Conservation (phyloP, 169 alveolate genomes). For the Nephromyces sp. region DNA sequence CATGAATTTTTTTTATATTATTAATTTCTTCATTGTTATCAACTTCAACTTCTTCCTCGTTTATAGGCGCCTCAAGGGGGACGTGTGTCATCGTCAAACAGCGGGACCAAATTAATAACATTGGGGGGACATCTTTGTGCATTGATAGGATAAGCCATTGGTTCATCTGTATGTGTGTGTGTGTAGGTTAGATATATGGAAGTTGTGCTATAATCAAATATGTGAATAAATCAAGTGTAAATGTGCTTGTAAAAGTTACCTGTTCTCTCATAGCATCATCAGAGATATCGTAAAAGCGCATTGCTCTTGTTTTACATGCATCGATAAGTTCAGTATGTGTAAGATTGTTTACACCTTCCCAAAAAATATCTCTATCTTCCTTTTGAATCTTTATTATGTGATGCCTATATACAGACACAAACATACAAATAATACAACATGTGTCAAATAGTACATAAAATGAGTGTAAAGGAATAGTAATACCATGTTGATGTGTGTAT, state of each 20-base stretch:
- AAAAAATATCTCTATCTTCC: constrained; percentile 66
- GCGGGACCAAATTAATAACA: constrained; percentile 66
- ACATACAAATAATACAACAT: neutral
- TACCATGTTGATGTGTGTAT: no score
- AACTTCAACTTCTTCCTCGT: neutral
- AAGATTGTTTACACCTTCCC: constrained; percentile 75
- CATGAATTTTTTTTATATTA: no score
- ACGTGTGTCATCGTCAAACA: constrained; percentile 68
- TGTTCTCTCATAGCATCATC: constrained; percentile 56
- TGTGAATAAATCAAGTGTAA: neutral
- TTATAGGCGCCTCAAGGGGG: constrained; percentile 1
- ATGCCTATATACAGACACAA: constrained; percentile 34
- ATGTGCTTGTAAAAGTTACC: neutral
- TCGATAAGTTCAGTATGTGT: constrained; percentile 61
- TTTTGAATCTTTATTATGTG: constrained; percentile 59
- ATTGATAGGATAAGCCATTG: constrained; percentile 70
- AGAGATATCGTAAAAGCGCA: constrained; percentile 60
- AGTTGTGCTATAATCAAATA: no score
- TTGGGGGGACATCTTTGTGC: constrained; percentile 63
- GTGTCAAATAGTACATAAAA: neutral
- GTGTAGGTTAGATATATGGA: no score
- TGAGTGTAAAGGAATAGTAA: no score
- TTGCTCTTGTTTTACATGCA: constrained; percentile 62
- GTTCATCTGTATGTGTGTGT: constrained; percentile 43
- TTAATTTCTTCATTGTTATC: neutral